phyloP scores from a whole-genome alignment of 129 eudicot species.

The Rutidosis leptorrhynchoides region DNA sequence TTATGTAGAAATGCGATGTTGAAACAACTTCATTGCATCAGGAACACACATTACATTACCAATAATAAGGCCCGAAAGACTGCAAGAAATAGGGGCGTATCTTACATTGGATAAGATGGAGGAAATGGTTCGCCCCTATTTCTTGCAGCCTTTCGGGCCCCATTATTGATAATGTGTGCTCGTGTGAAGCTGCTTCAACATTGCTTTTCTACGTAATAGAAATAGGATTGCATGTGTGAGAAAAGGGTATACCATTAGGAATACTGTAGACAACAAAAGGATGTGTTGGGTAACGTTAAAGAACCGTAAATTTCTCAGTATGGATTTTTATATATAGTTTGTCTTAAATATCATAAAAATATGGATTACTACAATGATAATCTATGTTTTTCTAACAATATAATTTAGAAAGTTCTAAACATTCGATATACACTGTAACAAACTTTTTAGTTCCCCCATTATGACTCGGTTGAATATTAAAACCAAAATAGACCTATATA shows the following conservation, averaged over 20 bases:
- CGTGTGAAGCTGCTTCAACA: slow-evolving; percentile 69
- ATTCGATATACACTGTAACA: no score
- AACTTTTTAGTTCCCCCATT: no score
- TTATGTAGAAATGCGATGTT: slow-evolving; percentile 47
- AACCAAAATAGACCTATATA: no score
- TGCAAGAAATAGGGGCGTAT: slow-evolving; percentile 84
- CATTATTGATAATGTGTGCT: slow-evolving; percentile 93
- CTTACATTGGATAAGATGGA: slow-evolving; percentile 85
- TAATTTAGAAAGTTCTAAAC: no score
- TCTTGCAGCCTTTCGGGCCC: slow-evolving; percentile 99
- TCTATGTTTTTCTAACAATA: no score
- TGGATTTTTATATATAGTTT: no score
- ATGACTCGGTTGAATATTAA: no score
- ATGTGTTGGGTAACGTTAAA: neutral
- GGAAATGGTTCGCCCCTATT: slow-evolving; percentile 69
- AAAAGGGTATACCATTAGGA: neutral
- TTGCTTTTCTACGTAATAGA: slow-evolving; percentile 52
- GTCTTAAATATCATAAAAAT: no score
- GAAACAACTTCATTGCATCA: slow-evolving; percentile 81
- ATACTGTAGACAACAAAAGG: neutral
- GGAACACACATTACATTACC: slow-evolving; percentile 95
- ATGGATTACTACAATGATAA: no score
- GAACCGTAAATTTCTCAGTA: no score
- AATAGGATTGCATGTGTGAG: neutral
- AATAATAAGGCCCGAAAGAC: slow-evolving; percentile 96